Base-by-base conservation (phyloP, 208 protist species). In the Tritrichomonas foetus region DNA sequence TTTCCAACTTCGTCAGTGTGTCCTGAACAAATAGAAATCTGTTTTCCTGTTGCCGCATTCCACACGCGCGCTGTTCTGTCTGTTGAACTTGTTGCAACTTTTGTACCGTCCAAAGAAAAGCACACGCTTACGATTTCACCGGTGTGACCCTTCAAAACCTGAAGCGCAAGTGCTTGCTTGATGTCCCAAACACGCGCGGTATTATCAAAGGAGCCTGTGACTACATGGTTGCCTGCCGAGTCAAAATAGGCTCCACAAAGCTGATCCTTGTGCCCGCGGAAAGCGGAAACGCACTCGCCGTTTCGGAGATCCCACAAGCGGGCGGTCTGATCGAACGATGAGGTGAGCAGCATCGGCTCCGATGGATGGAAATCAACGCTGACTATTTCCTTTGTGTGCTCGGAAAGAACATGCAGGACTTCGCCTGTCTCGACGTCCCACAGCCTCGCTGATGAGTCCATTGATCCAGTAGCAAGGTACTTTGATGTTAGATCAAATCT, bases 271-370 rank as follows among this genome's bases (percentile, higher is more conserved):
- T 99, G 98, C 0, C 98, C 98, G 0, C 94, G 93, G 22, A 99
- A 95, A 27, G 97, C 98, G 95, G 98, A 95, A 66, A 97, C 96
- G 93, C 97, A 98, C 94, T 98, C 95, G 14, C 97, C 97, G 16
- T 96, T 97, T 49, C 96, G 82, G 3, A 97, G 94, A 95, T 98
- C 96, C 98, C 98, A 98, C 27, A 99, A 95, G 93, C 97, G 98
- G 93, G 96, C 97, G 27, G 98, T 99, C 95, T 98, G 98, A 94
- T 99, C 98, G 94, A 98, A 98, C 92, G 97, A 98, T 49, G 97
- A 98, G 0, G 98, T 98, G 53, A 97, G 96, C 39, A 99, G 25
- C 3, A 69, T 5, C 30, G 53, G n/a, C 20, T 66, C 82, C 49
- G 49, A n/a, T 53, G 82, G 55, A 96, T 97, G 98, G 95, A 98